Evolutionary conservation across 306 rosid species (phyloP).

Genomic region (Parietaria judaica): DNA sequence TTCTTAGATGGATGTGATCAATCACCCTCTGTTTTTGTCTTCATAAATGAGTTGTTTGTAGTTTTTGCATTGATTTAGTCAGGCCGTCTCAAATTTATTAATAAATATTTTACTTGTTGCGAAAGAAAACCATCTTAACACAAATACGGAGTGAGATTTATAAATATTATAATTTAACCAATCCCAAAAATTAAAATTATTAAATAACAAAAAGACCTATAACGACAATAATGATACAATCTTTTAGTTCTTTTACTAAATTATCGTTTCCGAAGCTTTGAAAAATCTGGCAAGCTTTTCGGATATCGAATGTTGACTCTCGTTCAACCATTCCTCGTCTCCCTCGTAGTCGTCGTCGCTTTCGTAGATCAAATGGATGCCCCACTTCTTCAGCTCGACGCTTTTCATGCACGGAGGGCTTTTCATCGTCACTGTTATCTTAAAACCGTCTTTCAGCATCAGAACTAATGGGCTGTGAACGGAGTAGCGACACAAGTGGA

Average conservation of each 20-base stretch:
- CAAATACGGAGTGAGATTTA: too few species aligned
- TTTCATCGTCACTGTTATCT: constrained; percentile 25
- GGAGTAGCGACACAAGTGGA: constrained; percentile 40
- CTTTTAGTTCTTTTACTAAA: not conserved
- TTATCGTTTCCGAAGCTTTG: constrained; percentile 11
- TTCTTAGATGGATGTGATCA: too few species aligned
- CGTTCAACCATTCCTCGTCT: constrained; percentile 30
- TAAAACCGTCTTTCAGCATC: constrained; percentile 29
- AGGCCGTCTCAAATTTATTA: too few species aligned
- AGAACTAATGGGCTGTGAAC: constrained; percentile 22
- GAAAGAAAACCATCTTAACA: too few species aligned
- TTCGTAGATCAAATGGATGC: constrained; percentile 38
- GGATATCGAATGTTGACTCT: constrained; percentile 40
- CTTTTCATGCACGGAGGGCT: constrained; percentile 31
- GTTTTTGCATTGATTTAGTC: too few species aligned
- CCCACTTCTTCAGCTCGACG: constrained; percentile 42
- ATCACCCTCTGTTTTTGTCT: too few species aligned
- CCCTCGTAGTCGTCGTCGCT: constrained; percentile 64
- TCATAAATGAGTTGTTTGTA: too few species aligned
- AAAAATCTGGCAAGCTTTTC: constrained; percentile 42
- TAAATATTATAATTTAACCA: too few species aligned
- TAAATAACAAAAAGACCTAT: too few species aligned
- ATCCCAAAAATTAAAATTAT: too few species aligned
- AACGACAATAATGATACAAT: too few species aligned
- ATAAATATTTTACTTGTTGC: too few species aligned